These are phyloP conservation scores for Leptodontidium sp. DNA, from an alignment of 2,329 filamentous ascomycete species.

Conservation along the genomic window DNA sequence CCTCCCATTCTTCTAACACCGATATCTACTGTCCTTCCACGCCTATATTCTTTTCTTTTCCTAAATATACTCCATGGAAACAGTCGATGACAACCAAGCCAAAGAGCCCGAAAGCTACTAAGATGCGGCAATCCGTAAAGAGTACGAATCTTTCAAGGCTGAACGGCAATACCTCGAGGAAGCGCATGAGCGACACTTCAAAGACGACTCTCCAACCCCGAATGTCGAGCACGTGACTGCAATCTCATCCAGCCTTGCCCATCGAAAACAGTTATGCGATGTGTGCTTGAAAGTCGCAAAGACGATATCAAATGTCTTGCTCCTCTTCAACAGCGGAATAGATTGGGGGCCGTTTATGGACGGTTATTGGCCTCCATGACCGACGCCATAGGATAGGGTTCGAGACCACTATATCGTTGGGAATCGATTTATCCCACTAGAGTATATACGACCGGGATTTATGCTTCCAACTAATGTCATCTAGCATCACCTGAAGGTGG, in stretches of 20 bases:
- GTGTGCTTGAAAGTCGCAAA: neutral
- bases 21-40: no score
- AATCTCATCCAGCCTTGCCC: neutral
- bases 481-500: neutral
- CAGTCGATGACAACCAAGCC: neutral
- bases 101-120: constrained; percentile 2
- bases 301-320: constrained; percentile 5
- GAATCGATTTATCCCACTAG: constrained; percentile 6
- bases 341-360: neutral
- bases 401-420: constrained; percentile 3
- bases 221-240: neutral
- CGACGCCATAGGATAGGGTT: neutral
- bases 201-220: neutral
- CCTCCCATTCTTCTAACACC: no score
- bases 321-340: neutral
- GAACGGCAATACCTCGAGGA: neutral
- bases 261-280: neutral
- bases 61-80: no score
- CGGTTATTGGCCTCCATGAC: constrained; percentile 9
- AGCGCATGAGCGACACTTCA: neutral
- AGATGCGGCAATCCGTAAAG: neutral
- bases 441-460: neutral
- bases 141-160: neutral
- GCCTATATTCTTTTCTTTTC: neutral
- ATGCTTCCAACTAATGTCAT: constrained; percentile 10